Percentiles rank a stretch among this genome's conserved stretches.
phyloP scores from a whole-genome alignment of 441 rosid species.

The Eutrema salsugineum region DNA sequence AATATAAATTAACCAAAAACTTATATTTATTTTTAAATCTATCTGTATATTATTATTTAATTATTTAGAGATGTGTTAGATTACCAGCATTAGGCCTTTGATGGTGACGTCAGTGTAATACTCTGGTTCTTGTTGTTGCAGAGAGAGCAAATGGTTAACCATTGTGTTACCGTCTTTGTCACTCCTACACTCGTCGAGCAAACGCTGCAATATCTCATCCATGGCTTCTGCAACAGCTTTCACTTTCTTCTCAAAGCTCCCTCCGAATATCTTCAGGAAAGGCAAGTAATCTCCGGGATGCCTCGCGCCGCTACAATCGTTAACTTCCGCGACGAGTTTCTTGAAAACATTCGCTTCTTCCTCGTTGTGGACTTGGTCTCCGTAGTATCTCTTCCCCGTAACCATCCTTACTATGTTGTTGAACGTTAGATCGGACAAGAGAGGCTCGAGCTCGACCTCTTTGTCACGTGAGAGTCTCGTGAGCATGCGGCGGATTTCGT shows the following conservation, averaged over 20 bases:
- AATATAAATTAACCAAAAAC: neutral
- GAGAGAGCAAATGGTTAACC: conserved; percentile 49
- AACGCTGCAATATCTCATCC: conserved; percentile 11
- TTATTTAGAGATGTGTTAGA: too few relatives aligned
- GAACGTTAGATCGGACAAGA: conserved; percentile 15
- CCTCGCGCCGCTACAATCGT: neutral
- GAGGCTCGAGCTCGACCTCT: conserved; percentile 6
- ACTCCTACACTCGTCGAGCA: neutral
- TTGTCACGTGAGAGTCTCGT: conserved; percentile 15
- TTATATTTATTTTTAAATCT: too few relatives aligned
- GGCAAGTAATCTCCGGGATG: conserved; percentile 19
- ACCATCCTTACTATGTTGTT: conserved; percentile 30
- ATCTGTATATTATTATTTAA: neutral
- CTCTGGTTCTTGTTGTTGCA: conserved; percentile 44
- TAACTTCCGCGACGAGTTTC: neutral
- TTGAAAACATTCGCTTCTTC: conserved; percentile 21
- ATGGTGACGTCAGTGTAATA: conserved; percentile 47
- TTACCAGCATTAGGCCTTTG: conserved; percentile 45
- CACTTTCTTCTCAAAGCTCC: conserved; percentile 6
- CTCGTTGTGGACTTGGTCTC: conserved; percentile 1
- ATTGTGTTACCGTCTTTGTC: conserved; percentile 33
- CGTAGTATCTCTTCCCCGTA: conserved; percentile 24
- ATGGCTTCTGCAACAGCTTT: neutral
- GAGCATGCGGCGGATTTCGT: conserved; percentile 26
- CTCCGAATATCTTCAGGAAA: neutral